phyloP scores from a whole-genome alignment of 2,329 filamentous ascomycete species.

The Lasiodiplodia theobromae region DNA sequence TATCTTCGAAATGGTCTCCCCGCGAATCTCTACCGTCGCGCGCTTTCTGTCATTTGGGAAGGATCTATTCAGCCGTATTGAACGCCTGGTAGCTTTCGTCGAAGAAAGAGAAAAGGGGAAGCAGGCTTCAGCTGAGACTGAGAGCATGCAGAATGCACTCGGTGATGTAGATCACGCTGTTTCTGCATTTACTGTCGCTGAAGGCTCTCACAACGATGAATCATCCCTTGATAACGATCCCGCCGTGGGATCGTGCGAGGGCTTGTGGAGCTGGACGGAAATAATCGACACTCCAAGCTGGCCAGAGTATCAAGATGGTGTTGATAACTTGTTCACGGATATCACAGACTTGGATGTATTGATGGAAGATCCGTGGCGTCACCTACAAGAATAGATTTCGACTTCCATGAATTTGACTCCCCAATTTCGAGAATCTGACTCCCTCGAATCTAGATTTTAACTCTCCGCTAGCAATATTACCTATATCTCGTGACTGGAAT shows the following conservation, averaged over 20 bases:
- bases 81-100: background rate
- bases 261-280: slow-evolving; percentile 10
- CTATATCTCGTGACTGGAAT: too few relatives aligned
- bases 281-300: background rate
- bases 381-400: background rate
- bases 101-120: background rate
- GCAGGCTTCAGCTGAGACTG: background rate
- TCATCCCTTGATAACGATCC: background rate
- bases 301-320: background rate
- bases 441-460: too few relatives aligned
- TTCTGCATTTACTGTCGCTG: background rate
- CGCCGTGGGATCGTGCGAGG: background rate
- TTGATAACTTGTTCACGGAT: background rate
- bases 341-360: background rate
- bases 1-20: background rate
- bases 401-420: too few relatives aligned
- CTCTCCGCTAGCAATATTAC: too few relatives aligned
- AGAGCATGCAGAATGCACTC: background rate
- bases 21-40: background rate
- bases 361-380: background rate
- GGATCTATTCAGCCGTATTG: background rate
- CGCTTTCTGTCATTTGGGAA: background rate
- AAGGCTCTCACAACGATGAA: background rate
- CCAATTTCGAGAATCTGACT: too few relatives aligned
- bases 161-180: background rate